Conservation (phyloP, 1,284 basidiomycete genomes). For the Leccinum fuscescens region DNA sequence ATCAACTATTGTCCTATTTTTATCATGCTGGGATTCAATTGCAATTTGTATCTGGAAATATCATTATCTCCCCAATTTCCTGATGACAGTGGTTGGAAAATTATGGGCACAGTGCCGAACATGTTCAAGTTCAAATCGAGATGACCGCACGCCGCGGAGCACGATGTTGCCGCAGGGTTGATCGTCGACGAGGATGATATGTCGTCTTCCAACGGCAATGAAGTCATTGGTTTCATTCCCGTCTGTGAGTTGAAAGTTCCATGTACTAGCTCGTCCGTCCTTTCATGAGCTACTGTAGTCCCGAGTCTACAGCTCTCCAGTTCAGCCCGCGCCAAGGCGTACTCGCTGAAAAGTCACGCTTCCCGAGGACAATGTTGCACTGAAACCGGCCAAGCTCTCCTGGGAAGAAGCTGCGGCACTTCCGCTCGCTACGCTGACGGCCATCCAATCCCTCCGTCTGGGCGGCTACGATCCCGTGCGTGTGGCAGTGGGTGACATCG, state of each 20-base stretch:
- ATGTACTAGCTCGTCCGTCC: no score
- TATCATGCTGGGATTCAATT: no score
- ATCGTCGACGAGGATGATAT: no score
- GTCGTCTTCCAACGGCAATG: no score
- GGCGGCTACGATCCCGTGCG: slow-evolving; percentile 20
- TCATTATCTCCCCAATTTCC: no score
- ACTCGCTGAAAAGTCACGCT: slow-evolving; percentile 52
- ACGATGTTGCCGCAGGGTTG: no score
- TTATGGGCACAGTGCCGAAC: slow-evolving; percentile 39
- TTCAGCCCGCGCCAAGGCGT: slow-evolving; percentile 45
- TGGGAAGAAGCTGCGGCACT: slow-evolving; percentile 58
- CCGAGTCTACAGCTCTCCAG: slow-evolving; percentile 3
- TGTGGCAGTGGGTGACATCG: slow-evolving; percentile 29
- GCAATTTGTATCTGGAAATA: no score
- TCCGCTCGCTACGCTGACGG: slow-evolving; percentile 53
- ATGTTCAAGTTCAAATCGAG: slow-evolving; percentile 1
- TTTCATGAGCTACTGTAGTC: background rate
- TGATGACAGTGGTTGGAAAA: slow-evolving; percentile 56
- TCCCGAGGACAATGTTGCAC: slow-evolving; percentile 27
- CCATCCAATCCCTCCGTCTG: slow-evolving; percentile 47
- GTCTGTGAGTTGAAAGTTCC: no score
- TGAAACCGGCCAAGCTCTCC: slow-evolving; percentile 47
- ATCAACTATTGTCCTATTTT: no score
- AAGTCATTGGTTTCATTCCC: no score
- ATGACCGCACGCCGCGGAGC: slow-evolving; percentile 53